phyloP scores from a whole-genome alignment of 306 rosid genomes.

The Vigna radiata region DNA sequence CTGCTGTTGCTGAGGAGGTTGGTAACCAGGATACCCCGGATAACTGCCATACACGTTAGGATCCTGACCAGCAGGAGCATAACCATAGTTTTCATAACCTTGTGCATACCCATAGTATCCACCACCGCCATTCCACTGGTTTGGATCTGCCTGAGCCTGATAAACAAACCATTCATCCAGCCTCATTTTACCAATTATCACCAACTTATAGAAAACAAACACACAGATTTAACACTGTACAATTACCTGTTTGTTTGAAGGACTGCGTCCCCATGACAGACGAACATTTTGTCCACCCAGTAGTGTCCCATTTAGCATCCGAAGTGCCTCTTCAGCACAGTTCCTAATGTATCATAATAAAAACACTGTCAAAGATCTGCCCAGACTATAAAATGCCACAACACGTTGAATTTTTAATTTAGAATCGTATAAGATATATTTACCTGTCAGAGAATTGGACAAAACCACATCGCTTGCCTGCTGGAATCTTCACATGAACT shows the following conservation, averaged over 20 bases:
- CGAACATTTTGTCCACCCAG: slow-evolving; percentile 92
- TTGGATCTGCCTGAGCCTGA: slow-evolving; percentile 73
- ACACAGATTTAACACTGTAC: background rate
- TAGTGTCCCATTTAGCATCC: slow-evolving; percentile 64
- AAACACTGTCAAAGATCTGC: background rate
- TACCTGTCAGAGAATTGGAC: slow-evolving; percentile 94
- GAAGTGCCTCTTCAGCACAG: slow-evolving; percentile 88
- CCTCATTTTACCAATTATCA: background rate
- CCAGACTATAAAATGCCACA: background rate
- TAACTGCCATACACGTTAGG: slow-evolving; percentile 83
- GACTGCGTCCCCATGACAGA: slow-evolving; percentile 99
- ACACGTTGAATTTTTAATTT: slow-evolving; percentile 2
- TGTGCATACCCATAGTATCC: slow-evolving; percentile 82
- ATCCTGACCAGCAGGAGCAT: slow-evolving; percentile 80
- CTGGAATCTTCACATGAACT: slow-evolving; percentile 92
- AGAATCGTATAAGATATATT: background rate
- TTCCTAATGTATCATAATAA: slow-evolving; percentile 58
- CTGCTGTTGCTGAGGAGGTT: slow-evolving; percentile 83
- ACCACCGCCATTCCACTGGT: slow-evolving; percentile 61
- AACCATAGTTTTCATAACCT: slow-evolving; percentile 84
- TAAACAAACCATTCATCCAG: background rate
- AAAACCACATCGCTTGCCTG: slow-evolving; percentile 97
- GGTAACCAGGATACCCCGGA: slow-evolving; percentile 77
- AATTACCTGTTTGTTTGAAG: slow-evolving; percentile 90
- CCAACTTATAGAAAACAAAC: background rate